Evolutionary conservation across 257 asterid genomes (phyloP).

Genomic region (Solanum lignicaule): DNA sequence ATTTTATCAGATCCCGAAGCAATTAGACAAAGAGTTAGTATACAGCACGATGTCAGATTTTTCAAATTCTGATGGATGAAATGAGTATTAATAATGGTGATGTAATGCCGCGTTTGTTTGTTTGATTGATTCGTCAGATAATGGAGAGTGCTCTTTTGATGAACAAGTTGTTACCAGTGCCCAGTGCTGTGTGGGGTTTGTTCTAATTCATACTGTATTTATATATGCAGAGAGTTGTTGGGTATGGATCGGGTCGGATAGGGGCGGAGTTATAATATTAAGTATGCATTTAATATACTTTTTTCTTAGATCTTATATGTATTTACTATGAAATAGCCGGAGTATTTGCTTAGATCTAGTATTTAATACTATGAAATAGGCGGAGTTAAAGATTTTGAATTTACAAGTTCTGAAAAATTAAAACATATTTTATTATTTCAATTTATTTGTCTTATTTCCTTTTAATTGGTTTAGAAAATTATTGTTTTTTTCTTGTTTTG

Average conservation of each 20-base stretch:
- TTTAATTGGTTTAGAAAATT: too few relatives aligned
- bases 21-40: not conserved
- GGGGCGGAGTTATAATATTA: not conserved
- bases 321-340: not conserved
- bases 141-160: not conserved
- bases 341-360: not conserved
- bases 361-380: not conserved
- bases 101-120: conserved; percentile 29
- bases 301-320: not conserved
- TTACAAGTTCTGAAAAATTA: too few relatives aligned
- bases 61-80: conserved; percentile 5
- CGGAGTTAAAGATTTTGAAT: too few relatives aligned
- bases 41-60: not conserved
- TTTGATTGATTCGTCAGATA: conserved; percentile 18
- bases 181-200: not conserved
- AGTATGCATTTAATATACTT: too few relatives aligned
- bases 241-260: not conserved
- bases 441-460: too few relatives aligned
- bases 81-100: conserved; percentile 1
- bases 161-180: not conserved
- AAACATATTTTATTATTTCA: too few relatives aligned
- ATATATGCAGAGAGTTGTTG: not conserved
- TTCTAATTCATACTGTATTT: not conserved
- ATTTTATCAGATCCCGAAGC: not conserved
- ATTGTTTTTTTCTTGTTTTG: not conserved